Evolutionary conservation across 140 eudicot genomes (phyloP).

Genomic region (Anethum foeniculum): DNA sequence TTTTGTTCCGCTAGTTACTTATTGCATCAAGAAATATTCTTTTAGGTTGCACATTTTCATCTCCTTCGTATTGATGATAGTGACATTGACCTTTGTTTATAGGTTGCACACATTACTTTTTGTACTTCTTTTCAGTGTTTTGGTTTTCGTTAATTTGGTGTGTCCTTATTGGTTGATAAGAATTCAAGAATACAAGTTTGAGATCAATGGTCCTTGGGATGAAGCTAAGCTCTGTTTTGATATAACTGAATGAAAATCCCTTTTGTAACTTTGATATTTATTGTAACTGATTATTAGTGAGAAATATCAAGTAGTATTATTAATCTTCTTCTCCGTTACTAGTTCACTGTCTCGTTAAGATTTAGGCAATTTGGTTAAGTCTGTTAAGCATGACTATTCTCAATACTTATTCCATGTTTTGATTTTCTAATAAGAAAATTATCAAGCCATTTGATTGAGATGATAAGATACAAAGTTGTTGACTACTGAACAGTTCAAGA

Average conservation of each 20-base stretch:
- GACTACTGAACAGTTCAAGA: not conserved
- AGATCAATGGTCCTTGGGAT: conserved; percentile 99
- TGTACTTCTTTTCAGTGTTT: conserved; percentile 42
- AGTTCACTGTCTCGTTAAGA: not conserved
- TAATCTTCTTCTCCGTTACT: not conserved
- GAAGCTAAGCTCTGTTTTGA: conserved; percentile 92
- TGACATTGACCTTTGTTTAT: conserved; percentile 48
- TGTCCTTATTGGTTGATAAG: conserved; percentile 94
- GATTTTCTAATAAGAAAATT: not conserved
- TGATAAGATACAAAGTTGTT: not conserved
- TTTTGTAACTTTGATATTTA: not conserved
- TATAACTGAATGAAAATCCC: conserved; percentile 51
- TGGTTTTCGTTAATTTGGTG: conserved; percentile 67
- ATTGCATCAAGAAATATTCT: conserved; percentile 67
- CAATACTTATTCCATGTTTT: not conserved
- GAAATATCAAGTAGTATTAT: not conserved
- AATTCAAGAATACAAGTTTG: conserved; percentile 88
- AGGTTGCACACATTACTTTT: conserved; percentile 50
- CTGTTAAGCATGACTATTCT: not conserved
- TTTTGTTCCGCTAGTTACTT: conserved; percentile 74
- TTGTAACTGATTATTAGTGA: not conserved
- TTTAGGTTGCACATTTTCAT: conserved; percentile 54
- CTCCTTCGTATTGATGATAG: conserved; percentile 56
- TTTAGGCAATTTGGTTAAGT: not conserved
- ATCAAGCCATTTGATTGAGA: not conserved